A percentile compares a stretch with the other conserved stretches of the same genome.
phyloP scores from a whole-genome alignment of 441 rosid species.

The Gossypium armourianum region DNA sequence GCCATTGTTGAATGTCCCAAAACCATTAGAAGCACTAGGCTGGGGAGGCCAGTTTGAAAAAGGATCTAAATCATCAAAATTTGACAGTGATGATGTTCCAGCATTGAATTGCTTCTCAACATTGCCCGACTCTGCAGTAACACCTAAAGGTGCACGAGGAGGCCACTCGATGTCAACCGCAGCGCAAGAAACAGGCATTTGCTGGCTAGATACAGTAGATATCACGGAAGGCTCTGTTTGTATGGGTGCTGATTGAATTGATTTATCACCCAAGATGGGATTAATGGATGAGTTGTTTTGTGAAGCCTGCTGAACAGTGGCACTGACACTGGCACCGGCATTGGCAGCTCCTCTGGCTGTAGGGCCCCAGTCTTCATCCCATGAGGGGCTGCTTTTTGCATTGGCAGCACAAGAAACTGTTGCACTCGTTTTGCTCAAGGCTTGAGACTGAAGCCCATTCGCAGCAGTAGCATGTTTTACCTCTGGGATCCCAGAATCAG shows the following conservation, averaged over 20 bases:
- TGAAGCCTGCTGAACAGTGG: constrained; percentile 22
- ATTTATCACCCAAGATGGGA: constrained; percentile 23
- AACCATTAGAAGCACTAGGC: constrained; percentile 22
- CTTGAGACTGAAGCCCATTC: constrained; percentile 41
- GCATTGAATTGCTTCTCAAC: constrained; percentile 28
- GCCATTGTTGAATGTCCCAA: constrained; percentile 32
- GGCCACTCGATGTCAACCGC: constrained; percentile 84
- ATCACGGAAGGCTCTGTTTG: constrained; percentile 29
- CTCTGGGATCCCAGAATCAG: constrained; percentile 52
- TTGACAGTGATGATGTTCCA: constrained; percentile 35
- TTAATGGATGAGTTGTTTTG: constrained; percentile 19
- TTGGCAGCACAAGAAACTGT: constrained; percentile 28
- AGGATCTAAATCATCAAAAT: constrained; percentile 53
- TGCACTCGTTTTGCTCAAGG: constrained; percentile 30
- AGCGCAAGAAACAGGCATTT: constrained; percentile 40
- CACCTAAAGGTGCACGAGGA: constrained; percentile 40
- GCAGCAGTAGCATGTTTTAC: constrained; percentile 30
- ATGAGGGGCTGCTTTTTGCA: constrained; percentile 38
- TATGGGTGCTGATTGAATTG: constrained; percentile 28
- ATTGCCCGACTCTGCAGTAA: constrained; percentile 19
- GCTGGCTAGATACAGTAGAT: constrained; percentile 33
- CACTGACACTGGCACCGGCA: constrained; percentile 6
- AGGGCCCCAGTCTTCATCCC: constrained; percentile 94
- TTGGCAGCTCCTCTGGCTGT: constrained; percentile 27
- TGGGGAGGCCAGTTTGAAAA: constrained; percentile 79